phyloP scores from a whole-genome alignment of 768 basidiomycete species.

The Naematelia aurantialba region DNA sequence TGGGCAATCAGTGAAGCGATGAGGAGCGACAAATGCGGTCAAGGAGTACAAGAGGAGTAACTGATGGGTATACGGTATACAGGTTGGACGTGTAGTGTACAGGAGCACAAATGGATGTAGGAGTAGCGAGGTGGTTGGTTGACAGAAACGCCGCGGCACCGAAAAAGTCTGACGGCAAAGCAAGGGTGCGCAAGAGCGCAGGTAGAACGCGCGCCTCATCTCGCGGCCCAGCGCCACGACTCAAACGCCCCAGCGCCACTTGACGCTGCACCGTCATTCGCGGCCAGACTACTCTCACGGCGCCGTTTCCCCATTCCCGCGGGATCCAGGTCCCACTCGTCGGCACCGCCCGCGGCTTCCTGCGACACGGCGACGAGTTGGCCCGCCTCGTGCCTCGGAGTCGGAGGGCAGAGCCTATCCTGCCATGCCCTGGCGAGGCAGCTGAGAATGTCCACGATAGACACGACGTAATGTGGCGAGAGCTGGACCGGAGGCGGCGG shows the following conservation, averaged over 20 bases:
- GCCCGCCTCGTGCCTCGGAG: background rate
- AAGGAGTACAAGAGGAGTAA: too few relatives aligned
- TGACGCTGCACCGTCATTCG: background rate
- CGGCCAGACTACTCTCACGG: conserved; percentile 14
- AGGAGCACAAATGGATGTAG: too few relatives aligned
- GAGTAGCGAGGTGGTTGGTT: too few relatives aligned
- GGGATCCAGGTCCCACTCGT: conserved; percentile 15
- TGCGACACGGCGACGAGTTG: background rate
- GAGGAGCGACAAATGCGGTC: too few relatives aligned
- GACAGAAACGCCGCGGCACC: too few relatives aligned
- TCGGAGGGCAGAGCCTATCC: conserved; percentile 15
- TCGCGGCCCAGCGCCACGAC: conserved; percentile 5
- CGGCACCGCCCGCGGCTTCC: background rate
- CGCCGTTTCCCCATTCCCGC: conserved; percentile 7
- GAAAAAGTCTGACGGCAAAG: too few relatives aligned
- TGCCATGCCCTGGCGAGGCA: conserved; percentile 18
- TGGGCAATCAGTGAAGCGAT: too few relatives aligned
- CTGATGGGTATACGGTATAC: too few relatives aligned
- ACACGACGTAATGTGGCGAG: conserved; percentile 36
- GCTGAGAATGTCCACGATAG: conserved; percentile 27
- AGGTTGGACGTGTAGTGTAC: too few relatives aligned
- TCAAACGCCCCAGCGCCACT: background rate
- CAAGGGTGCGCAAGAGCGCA: too few relatives aligned
- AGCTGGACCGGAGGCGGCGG: conserved; percentile 20
- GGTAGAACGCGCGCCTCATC: background rate